A percentile compares a stretch with the other conserved stretches of the same genome.
Conservation (phyloP, 1,284 basidiomycete genomes). For the Microbotryum scabiosae region DNA sequence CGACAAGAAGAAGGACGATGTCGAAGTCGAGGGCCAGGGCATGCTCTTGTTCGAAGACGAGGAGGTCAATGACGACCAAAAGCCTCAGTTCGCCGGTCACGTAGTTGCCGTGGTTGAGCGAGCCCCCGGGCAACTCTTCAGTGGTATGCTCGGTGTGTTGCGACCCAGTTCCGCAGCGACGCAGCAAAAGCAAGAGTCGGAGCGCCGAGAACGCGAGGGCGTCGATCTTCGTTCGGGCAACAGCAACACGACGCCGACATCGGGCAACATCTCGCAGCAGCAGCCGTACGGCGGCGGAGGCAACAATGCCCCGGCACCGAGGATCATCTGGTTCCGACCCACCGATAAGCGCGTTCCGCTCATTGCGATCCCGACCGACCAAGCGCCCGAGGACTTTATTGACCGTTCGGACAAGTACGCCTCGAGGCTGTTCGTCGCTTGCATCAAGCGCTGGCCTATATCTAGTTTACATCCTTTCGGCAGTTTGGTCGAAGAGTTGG, state of each 20-base stretch:
- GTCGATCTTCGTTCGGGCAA: conserved; percentile 51
- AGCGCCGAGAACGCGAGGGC: conserved; percentile 89
- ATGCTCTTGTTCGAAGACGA: conserved; percentile 94
- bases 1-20: conserved; percentile 99
- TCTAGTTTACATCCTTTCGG: conserved; percentile 98
- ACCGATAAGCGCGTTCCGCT: conserved; percentile 98
- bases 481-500: conserved; percentile 93
- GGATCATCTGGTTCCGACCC: conserved; percentile 99
- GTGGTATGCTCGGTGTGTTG: conserved; percentile 87
- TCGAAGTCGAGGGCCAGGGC: conserved; percentile 98
- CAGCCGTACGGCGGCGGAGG: neutral
- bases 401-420: conserved; percentile 86
- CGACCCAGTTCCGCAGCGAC: conserved; percentile 96
- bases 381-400: conserved; percentile 92
- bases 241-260: neutral
- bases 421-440: conserved; percentile 89
- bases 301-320: conserved; percentile 68
- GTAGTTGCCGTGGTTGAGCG: conserved; percentile 62
- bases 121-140: conserved; percentile 97
- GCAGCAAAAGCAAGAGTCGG: conserved; percentile 98
- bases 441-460: conserved; percentile 84
- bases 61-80: conserved; percentile 91
- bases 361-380: conserved; percentile 94
- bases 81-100: conserved; percentile 61
- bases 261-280: no score